Evolutionary conservation across 495 filamentous ascomycete genomes (phyloP), one percentile per base, ranked within the genome.

Genomic region (Amphirosellinia nigrospora): DNA sequence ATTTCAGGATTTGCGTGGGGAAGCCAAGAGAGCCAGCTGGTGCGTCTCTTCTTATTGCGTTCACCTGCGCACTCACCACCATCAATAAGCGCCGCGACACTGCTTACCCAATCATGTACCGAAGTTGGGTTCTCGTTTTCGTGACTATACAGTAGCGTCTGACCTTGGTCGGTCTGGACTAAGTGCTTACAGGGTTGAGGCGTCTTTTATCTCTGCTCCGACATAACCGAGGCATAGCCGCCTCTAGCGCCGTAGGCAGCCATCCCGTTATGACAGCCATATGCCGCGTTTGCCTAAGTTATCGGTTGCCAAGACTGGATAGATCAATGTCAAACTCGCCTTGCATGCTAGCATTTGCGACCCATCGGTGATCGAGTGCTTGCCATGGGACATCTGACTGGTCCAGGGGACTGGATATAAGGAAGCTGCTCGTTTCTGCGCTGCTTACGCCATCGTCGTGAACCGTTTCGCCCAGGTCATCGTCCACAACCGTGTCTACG

Each of bases 211-310:
- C 10, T 28, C 59, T 16, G 64, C 48, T 63, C 68, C 68, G 68
- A 70, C 48, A 70, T 70, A 55, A 50, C 68, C 68, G 68, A 53
- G 58, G 34, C 58, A 16, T 1, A 36, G 30, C 48, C 68, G 68
- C 68, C 32, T 39, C 59, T 64, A 60, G 68, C 68, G 68, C 48
- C 34, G 26, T 70, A 41, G 55, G 46, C 59, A 48, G 52, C 38
- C 39, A 60, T 64, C 45, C 60, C 60, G 41, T 32, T 64, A 4
- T 19, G 10, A 64, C 1, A 15, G 4, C 19, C 13, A 36, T 16
- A 60, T 59, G 43, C 39, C 50, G 64, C 34, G 64, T 26, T 4
- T 66, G 50, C 48, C 38, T 26, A 66, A 11, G 64, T 45, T 56
- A 66, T 56, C 32, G n/a, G 64, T 30, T 21, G 64, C 64, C 64